Conservation (phyloP, 2,329 filamentous ascomycete species). For the Chaetomiaceae sp. region DNA sequence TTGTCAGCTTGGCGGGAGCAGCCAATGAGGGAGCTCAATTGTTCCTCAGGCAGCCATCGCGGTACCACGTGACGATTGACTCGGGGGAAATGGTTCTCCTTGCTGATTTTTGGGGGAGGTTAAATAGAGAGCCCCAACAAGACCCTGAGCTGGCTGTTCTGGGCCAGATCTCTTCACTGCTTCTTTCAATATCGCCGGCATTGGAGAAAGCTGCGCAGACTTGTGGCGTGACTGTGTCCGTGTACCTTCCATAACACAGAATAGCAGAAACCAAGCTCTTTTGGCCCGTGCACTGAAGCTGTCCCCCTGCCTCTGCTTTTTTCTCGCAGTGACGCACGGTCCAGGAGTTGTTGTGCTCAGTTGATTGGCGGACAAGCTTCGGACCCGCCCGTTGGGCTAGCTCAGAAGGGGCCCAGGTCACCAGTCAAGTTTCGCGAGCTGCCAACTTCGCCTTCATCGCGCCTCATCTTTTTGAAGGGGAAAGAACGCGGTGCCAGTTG, state of each 20-base stretch:
- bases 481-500: constrained; percentile 12
- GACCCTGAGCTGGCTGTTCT: too few species aligned
- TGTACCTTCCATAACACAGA: too few species aligned
- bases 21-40: constrained; percentile 17
- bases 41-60: constrained; percentile 1
- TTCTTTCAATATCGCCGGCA: too few species aligned
- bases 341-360: neutral
- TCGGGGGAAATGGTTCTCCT: too few species aligned
- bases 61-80: constrained; percentile 4
- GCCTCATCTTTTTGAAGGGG: constrained; percentile 1
- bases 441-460: constrained; percentile 16
- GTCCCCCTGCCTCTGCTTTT: constrained; percentile 10
- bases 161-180: too few species aligned
- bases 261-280: neutral
- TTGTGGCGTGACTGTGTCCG: too few species aligned
- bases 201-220: too few species aligned
- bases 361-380: constrained; percentile 11
- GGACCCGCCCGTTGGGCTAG: constrained; percentile 7
- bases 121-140: too few species aligned
- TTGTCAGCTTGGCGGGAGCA: constrained; percentile 9
- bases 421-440: constrained; percentile 15
- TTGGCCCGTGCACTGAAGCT: constrained; percentile 13
- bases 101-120: neutral
- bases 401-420: constrained; percentile 3
- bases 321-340: constrained; percentile 4